A percentile compares a stretch with the other conserved stretches of the same genome.
Evolutionary conservation across 1,284 basidiomycete genomes (phyloP).

Genomic region (Sanghuangporus sanghuang): DNA sequence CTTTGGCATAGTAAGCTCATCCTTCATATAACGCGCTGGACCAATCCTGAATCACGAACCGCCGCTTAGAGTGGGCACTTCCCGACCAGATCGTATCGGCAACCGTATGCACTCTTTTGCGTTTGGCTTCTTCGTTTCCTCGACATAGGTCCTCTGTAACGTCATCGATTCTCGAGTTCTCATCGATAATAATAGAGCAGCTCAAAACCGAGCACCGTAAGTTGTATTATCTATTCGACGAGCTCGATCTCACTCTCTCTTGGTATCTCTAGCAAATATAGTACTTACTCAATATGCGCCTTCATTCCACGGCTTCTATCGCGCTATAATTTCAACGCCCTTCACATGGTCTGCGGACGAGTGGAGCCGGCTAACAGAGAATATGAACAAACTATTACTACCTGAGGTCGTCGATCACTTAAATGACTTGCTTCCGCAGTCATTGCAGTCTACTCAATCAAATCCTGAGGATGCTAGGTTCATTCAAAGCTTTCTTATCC

Average conservation of each 20-base stretch:
- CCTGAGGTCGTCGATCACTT: slow-evolving; percentile 59
- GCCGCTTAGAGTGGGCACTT: slow-evolving; percentile 63
- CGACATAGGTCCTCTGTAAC: slow-evolving; percentile 45
- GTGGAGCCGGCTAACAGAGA: slow-evolving; percentile 55
- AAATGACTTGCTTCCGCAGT: slow-evolving; percentile 60
- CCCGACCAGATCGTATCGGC: slow-evolving; percentile 78
- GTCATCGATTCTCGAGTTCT: slow-evolving; percentile 56
- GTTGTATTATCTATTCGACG: slow-evolving; percentile 22
- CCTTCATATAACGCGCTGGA: background rate
- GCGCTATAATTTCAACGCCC: slow-evolving; percentile 74
- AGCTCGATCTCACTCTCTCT: too few relatives aligned
- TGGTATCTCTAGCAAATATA: slow-evolving; percentile 47
- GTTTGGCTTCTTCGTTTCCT: slow-evolving; percentile 50
- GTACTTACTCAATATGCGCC: slow-evolving; percentile 75
- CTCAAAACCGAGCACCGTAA: slow-evolving; percentile 52
- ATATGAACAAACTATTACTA: slow-evolving; percentile 54
- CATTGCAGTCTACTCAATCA: slow-evolving; percentile 48
- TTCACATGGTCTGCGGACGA: slow-evolving; percentile 71
- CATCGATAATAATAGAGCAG: slow-evolving; percentile 49
- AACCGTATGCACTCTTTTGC: slow-evolving; percentile 68
- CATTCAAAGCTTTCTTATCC: slow-evolving; percentile 68
- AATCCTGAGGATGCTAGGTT: slow-evolving; percentile 49
- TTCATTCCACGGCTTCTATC: slow-evolving; percentile 81
- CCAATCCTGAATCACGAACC: background rate
- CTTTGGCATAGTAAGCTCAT: slow-evolving; percentile 64